Evolutionary conservation across 2,329 filamentous ascomycete genomes (phyloP), one percentile per base, ranked within the genome.

Genomic region (Ophiostoma ulmi): DNA sequence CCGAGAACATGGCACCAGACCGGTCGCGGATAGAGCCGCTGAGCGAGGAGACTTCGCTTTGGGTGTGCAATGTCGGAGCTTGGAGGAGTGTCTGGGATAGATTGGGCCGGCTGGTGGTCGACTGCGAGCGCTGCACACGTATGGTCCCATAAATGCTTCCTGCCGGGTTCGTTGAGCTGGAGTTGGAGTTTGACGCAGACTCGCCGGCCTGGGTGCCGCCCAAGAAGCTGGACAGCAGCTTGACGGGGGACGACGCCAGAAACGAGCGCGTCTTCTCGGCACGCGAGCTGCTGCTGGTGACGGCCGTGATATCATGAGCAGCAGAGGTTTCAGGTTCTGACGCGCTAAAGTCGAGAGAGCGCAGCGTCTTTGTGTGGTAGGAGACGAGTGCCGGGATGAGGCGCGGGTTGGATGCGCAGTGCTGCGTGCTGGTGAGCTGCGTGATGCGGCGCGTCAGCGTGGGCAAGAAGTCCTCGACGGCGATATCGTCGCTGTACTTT

Each of bases 191-290:
- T 11, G 67, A 2, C 3, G 17, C n/a, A 48, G 14, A 58, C 22
- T 58, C 67, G 65, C 68, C 44, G 48, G 38, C 67, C 22, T 26
- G 64, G 3, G 36, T 44, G 14, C 67, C 70, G 14, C 70, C 84
- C 75, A 96, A 88, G 70, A 97, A 87, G 76, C 86, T 97, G 0
- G 94, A 96, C 20, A 98, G 83, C 76, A 97, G 85, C 78, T 97
- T 98, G 67, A 96, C 92, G 0, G 94, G 94, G 0, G 94, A 97
- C n/a, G 90, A 87, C 5, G 89, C 88, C 11, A 94, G 85, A 77
- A 92, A 91, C 0, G 88, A 89, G 70, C 86, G 86, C 13, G 87
- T 86, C 78, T 87, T 91, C 76, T 89, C 87, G 0, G 86, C 84
- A 58, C 89, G 86, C 41, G 87, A 82, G 26, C 87, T 83, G 35